Base-by-base conservation (phyloP, 2,329 filamentous ascomycete genomes). In the Hypocreales sp. region DNA sequence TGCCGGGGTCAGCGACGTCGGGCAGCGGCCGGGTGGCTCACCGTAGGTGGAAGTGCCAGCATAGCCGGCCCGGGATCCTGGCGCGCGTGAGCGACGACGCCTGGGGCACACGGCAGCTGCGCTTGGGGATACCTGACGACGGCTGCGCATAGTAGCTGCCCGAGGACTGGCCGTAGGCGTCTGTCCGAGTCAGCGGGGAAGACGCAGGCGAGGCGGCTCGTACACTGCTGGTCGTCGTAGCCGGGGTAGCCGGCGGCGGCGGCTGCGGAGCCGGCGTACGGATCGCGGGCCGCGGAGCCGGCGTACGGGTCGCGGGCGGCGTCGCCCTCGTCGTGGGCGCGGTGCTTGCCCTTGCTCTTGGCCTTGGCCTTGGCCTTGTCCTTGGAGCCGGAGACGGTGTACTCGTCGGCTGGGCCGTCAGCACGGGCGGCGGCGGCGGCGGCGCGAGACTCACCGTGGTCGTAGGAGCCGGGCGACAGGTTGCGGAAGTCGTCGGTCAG, bases 261-360 rank as follows among this genome's bases (percentile, higher is more conserved):
- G 8, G n/a, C n/a, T n/a, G n/a, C n/a, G n/a, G n/a, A n/a, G n/a
- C n/a, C n/a, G n/a, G n/a, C n/a, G n/a, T n/a, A n/a, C n/a, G n/a
- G n/a, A n/a, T n/a, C n/a, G n/a, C 13, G n/a, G 11, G 27, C 17
- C 11, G 26, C 8, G 11, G 20, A 6, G 20, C 11, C 10, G 9
- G 15, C 7, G 14, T 20, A 20, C 10, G 21, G 12, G 8, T 18
- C 19, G n/a, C 20, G 26, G 11, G 11, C n/a, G 23, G 16, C 24
- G 5, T 21, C 26, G 8, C 18, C 22, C 7, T 16, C 26, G 27
- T 29, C 27, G 16, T 21, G 33, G 20, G 31, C 12, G 2, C 35
- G 35, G n/a, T 31, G 28, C 18, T 31, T 36, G 13, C 30, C 23
- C 22, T 33, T 37, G 24, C 17, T 18, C 19, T 34, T 38, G 14